These are phyloP conservation scores for Coemansia sp. DNA, from an alignment of 192 early-diverging fungal genomes.

Conservation along the genomic window DNA sequence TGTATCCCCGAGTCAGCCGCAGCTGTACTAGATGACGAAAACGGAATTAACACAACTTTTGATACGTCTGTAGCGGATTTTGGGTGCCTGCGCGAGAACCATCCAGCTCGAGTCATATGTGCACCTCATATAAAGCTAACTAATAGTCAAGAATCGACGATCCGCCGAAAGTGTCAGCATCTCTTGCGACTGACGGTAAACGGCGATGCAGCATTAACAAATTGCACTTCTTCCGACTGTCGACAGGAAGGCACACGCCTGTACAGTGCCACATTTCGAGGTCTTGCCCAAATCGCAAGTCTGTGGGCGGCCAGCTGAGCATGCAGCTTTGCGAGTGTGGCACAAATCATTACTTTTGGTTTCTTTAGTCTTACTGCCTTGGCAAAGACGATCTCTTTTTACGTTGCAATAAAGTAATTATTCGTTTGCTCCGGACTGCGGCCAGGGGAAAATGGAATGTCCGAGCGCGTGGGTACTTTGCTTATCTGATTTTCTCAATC, in stretches of 20 bases:
- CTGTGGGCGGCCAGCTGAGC: slow-evolving; percentile 6
- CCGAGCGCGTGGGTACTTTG: not conserved
- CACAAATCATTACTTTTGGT: not conserved
- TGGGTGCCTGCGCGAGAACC: slow-evolving; percentile 13
- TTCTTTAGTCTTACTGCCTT: not conserved
- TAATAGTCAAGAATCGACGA: slow-evolving; percentile 8
- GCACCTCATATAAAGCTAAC: slow-evolving; percentile 20
- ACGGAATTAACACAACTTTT: not conserved
- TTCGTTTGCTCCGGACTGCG: not conserved
- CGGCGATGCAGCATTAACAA: not conserved
- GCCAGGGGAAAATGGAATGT: not conserved
- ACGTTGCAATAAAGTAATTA: not conserved
- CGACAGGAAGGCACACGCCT: not conserved
- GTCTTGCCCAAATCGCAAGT: slow-evolving; percentile 5
- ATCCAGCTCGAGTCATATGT: slow-evolving; percentile 15
- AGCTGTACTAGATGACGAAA: not conserved
- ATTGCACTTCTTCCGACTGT: not conserved
- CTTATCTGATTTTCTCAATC: not conserved
- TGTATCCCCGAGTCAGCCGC: not conserved
- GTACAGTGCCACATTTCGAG: slow-evolving; percentile 8
- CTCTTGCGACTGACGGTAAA: slow-evolving; percentile 8
- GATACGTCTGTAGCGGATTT: slow-evolving; percentile 7
- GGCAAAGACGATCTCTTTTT: not conserved
- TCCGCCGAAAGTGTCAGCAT: slow-evolving; percentile 23
- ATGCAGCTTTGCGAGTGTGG: not conserved